phyloP scores from a whole-genome alignment of 441 rosid species.

The Gossypium schwendimanii region DNA sequence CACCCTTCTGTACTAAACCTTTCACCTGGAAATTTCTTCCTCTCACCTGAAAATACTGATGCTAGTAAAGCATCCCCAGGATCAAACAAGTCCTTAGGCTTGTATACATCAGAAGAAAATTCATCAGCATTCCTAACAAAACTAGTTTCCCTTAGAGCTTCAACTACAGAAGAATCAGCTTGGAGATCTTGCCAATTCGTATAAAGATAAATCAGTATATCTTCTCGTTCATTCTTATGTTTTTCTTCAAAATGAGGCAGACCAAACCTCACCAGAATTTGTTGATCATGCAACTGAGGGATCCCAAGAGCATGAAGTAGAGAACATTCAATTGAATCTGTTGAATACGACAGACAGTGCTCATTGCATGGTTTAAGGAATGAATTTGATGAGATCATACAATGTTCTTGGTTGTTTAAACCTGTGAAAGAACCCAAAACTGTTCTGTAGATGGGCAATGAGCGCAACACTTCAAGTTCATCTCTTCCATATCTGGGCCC shows the following conservation, averaged over 20 bases:
- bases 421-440: conserved; percentile 61
- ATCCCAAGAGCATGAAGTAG: conserved; percentile 83
- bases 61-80: conserved; percentile 77
- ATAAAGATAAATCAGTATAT: conserved; percentile 61
- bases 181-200: conserved; percentile 76
- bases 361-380: conserved; percentile 79
- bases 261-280: conserved; percentile 81
- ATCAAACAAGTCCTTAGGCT: conserved; percentile 87
- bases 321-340: conserved; percentile 62
- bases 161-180: conserved; percentile 66
- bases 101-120: conserved; percentile 51
- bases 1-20: conserved; percentile 78
- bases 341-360: conserved; percentile 59
- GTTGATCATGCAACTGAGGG: conserved; percentile 74
- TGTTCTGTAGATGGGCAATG: conserved; percentile 85
- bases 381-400: conserved; percentile 74
- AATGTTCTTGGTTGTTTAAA: conserved; percentile 57
- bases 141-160: conserved; percentile 74
- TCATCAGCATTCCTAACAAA: conserved; percentile 83
- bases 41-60: conserved; percentile 85
- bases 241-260: conserved; percentile 78
- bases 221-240: conserved; percentile 73
- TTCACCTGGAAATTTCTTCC: conserved; percentile 92
- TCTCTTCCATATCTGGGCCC: conserved; percentile 57
- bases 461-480: conserved; percentile 71